These are phyloP conservation scores for Selaginella tamariscina DNA, from an alignment of 75 land plant genomes.

Conservation along the genomic window DNA sequence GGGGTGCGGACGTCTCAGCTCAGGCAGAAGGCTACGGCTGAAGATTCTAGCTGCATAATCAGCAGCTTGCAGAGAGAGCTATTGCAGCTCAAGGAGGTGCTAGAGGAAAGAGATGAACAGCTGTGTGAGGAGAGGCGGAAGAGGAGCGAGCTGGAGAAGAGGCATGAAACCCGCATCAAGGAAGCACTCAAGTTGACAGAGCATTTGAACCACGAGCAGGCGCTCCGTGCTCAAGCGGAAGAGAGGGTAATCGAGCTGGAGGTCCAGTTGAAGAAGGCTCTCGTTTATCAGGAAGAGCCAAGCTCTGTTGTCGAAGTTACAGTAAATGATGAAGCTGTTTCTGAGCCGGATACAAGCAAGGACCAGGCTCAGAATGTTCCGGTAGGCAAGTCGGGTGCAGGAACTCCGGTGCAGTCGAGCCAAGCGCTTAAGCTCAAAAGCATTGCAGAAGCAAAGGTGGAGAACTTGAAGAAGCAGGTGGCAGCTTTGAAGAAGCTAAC, in stretches of 20 bases:
- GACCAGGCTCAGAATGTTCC: no score
- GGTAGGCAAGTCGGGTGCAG: no score
- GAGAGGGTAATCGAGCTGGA: no score
- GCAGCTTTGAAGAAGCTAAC: neutral
- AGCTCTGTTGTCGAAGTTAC: no score
- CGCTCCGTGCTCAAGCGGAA: no score
- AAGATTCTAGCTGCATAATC: neutral
- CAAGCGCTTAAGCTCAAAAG: neutral
- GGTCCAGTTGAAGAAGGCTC: no score
- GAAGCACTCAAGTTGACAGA: no score
- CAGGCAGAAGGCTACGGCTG: neutral
- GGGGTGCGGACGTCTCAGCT: neutral
- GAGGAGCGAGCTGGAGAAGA: neutral
- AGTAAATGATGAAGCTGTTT: no score
- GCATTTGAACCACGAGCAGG: no score
- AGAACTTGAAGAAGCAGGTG: neutral
- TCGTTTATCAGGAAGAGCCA: no score
- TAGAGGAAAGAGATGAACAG: neutral
- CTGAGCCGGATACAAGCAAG: no score
- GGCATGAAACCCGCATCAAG: no score
- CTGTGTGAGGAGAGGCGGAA: neutral
- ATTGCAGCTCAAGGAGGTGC: neutral
- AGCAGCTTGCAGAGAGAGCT: neutral
- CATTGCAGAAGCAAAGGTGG: neutral
- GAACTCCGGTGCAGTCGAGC: neutral